Base-by-base conservation (phyloP, 2,329 filamentous ascomycete species). In the Trichoderma lentiforme region DNA sequence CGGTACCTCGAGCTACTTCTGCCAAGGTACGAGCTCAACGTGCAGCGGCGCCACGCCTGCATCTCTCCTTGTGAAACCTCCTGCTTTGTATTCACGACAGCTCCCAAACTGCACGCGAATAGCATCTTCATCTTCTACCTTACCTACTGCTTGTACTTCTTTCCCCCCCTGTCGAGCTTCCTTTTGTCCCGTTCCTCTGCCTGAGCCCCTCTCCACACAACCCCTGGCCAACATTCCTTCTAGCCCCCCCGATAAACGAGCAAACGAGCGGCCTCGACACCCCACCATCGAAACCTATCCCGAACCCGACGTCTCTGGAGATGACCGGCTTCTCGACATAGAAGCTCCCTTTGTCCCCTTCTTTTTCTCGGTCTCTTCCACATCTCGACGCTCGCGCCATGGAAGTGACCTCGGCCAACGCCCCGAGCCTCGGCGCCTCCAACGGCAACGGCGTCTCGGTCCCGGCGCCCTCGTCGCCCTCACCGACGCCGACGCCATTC, bases 361-460 rank as follows among this genome's bases (percentile, higher is more conserved):
- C 67, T 72, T 73, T 70, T 72, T n/a, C 8, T 7, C 14, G 6
- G 56, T 58, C 56, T 56, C 62, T 53, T 53, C 66, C 56, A 24
- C 56, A 32, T 3, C 18, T 24, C 34, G 65, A 74, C 72, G 56
- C 70, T 63, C 72, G 74, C 79, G 82, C 73, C 78, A 89, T 89
- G 87, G 87, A 89, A 81, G 84, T 87, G 75, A 83, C 83, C 70
- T 83, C 86, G 72, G 80, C 85, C 71, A 78, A 83, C 76, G 78
- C 80, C 74, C 81, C 83, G 77, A 74, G 84, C 72, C 88, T 88
- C 78, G 86, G 86, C 77, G 81, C 84, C 73, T 88, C 88, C 78
- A 86, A 86, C 53, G 67, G 71, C 60, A 61, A 61, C 66, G 67
- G 71, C 60, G 66, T 32, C 60, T 61, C 56, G 21, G 14, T 62